Base-by-base conservation (phyloP, 2,329 filamentous ascomycete genomes). In the Phaeoacremonium minimum region DNA sequence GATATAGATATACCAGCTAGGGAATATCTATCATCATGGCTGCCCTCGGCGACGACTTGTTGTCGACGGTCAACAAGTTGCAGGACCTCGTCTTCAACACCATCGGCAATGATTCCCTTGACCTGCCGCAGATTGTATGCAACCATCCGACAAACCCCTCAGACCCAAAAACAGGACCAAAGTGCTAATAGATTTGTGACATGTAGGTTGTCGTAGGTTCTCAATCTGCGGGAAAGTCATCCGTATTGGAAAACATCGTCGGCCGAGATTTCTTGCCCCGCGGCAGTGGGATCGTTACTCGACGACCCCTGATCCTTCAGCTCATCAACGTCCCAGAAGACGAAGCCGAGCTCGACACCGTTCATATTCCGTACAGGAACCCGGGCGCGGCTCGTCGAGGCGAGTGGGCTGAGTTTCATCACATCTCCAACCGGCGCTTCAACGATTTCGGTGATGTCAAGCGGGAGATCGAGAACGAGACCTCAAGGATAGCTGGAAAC, bases 41-140 rank as follows among this genome's bases (percentile, higher is more conserved):
- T 60, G 82, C 91, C 56, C 82, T 98, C 55, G 91, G 93, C 58
- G 93, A 98, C 66, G 90, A 98, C 67, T 73, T 98, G 66, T 80
- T 98, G 61, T 81, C 80, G 52, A 94, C 89, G 47, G 93, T 98
- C 69, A 98, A 98, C 75, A 95, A 95, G 74, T 76, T 98, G 56
- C 93, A 98, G 67, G 93, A 97, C 66, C 70, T 98, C 57, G 93
- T 98, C 57, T 98, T 98, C 74, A 98, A 98, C 70, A 98, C 93
- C 50, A 98, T 98, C 64, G 93, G 93, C 66, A 97, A 90, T 71
- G 93, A 98, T 65, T 97, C 91, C 36, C 77, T 98, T 43, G 93
- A 98, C 66, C 73, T 98, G 40, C 93, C 93, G 41, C 93, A 98
- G 69, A 98, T 98, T 75, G 93, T 96, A 82, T 58, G 81, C 29